A percentile compares a stretch with the other conserved stretches of the same genome.
Evolutionary conservation across 106 monocot species (phyloP).

Genomic region (Allium cepa): DNA sequence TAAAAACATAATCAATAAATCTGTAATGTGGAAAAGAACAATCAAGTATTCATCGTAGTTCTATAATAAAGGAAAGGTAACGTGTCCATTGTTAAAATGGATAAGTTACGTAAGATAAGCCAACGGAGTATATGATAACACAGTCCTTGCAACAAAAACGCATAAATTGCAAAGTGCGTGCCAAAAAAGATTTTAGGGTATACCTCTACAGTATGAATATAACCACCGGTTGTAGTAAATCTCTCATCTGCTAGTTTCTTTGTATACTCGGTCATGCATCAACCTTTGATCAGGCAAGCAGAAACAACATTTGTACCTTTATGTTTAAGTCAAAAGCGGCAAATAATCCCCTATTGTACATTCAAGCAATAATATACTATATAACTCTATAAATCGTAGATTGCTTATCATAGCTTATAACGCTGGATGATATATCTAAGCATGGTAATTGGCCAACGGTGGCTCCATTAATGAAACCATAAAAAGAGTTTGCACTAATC

Average conservation of each 20-base stretch:
- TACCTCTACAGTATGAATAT: constrained; percentile 96
- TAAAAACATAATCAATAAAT: too few species aligned
- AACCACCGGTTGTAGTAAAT: constrained; percentile 74
- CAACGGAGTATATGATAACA: too few species aligned
- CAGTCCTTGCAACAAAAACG: too few species aligned
- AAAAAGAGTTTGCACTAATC: constrained; percentile 92
- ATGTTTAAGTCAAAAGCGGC: not conserved
- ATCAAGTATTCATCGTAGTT: too few species aligned
- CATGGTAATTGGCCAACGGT: constrained; percentile 95
- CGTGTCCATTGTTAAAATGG: too few species aligned
- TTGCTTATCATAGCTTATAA: constrained; percentile 90
- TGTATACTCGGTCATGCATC: constrained; percentile 98
- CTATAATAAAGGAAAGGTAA: too few species aligned
- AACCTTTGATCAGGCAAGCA: constrained; percentile 43
- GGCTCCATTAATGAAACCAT: constrained; percentile 98
- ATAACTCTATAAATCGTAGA: not conserved
- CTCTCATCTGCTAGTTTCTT: constrained; percentile 94
- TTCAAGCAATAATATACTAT: too few species aligned
- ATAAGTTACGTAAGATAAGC: too few species aligned
- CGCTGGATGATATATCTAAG: constrained; percentile 96
- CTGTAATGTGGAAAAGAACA: too few species aligned
- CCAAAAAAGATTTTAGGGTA: too few species aligned
- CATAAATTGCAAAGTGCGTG: too few species aligned
- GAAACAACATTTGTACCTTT: not conserved
- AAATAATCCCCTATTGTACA: too few species aligned